These are phyloP conservation scores for Andrographis paniculata DNA, from an alignment of 305 asterid genomes.

Conservation along the genomic window DNA sequence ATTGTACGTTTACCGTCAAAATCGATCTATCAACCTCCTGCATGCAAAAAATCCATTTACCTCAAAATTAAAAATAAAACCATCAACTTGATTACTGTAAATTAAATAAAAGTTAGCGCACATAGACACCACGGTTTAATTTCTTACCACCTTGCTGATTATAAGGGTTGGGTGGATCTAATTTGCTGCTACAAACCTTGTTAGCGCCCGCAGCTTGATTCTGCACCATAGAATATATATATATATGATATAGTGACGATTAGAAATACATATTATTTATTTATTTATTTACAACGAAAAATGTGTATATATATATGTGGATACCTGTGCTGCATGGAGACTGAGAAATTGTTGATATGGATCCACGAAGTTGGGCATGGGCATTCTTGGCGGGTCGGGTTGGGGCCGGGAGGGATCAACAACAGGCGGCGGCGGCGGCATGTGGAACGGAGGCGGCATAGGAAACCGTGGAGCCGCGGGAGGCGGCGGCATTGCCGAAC, in stretches of 20 bases:
- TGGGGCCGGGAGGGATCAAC: slow-evolving; percentile 42
- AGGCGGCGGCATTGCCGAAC: slow-evolving; percentile 38
- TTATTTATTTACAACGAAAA: too few species aligned
- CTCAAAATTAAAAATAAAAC: too few species aligned
- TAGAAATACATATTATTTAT: too few species aligned
- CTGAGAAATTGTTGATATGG: slow-evolving; percentile 58
- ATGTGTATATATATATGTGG: too few species aligned
- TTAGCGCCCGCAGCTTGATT: slow-evolving; percentile 32
- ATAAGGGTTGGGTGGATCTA: slow-evolving; percentile 33
- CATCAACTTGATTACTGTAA: too few species aligned
- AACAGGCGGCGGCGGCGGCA: slow-evolving; percentile 34
- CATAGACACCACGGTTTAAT: too few species aligned
- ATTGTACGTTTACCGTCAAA: too few species aligned
- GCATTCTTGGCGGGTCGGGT: slow-evolving; percentile 27
- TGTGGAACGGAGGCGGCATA: slow-evolving; percentile 32
- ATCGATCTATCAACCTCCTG: too few species aligned
- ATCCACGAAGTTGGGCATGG: slow-evolving; percentile 34
- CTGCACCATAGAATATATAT: too few species aligned
- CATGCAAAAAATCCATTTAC: too few species aligned
- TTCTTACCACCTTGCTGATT: slow-evolving; percentile 44
- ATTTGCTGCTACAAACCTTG: slow-evolving; percentile 26
- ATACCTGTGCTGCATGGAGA: slow-evolving; percentile 40
- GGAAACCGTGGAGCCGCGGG: slow-evolving; percentile 48
- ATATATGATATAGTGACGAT: too few species aligned
- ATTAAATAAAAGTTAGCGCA: too few species aligned